phyloP scores from a whole-genome alignment of 495 filamentous ascomycete species.

The Annulohypoxylon moriforme region DNA sequence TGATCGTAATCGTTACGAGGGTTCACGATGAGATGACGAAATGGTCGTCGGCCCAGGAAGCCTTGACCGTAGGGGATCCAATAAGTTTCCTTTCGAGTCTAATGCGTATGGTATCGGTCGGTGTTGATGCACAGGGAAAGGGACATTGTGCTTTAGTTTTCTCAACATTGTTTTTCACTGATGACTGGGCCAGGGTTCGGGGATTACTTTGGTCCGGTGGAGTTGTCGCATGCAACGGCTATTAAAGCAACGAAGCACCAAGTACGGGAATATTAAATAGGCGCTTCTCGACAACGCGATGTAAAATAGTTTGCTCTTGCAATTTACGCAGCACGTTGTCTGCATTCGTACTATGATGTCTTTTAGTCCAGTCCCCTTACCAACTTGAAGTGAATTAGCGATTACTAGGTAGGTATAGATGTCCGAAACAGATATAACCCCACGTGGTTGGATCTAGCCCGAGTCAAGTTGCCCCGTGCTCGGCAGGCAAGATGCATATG shows the following conservation, averaged over 20 bases:
- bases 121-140: conserved; percentile 52
- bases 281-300: conserved; percentile 43
- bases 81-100: conserved; percentile 49
- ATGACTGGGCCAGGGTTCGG: conserved; percentile 37
- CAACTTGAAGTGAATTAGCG: conserved; percentile 4
- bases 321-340: conserved; percentile 31
- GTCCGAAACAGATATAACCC: conserved; percentile 3
- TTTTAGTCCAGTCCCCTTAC: background rate
- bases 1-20: conserved; percentile 43
- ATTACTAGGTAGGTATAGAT: conserved; percentile 10
- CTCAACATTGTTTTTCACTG: conserved; percentile 41
- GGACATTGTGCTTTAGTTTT: conserved; percentile 49
- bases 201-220: conserved; percentile 33
- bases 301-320: conserved; percentile 48
- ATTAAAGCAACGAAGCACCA: conserved; percentile 21
- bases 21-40: conserved; percentile 47
- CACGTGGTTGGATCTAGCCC: conserved; percentile 33
- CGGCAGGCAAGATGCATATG: conserved; percentile 34
- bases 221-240: conserved; percentile 33
- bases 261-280: conserved; percentile 27
- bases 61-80: conserved; percentile 41
- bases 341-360: background rate
- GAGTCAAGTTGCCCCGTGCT: conserved; percentile 13
- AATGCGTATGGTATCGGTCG: conserved; percentile 51
- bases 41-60: conserved; percentile 42